A percentile compares a stretch with the other conserved stretches of the same genome.
These are phyloP conservation scores for Leccinum discolor DNA, from an alignment of 1,284 basidiomycete species.

Conservation along the genomic window DNA sequence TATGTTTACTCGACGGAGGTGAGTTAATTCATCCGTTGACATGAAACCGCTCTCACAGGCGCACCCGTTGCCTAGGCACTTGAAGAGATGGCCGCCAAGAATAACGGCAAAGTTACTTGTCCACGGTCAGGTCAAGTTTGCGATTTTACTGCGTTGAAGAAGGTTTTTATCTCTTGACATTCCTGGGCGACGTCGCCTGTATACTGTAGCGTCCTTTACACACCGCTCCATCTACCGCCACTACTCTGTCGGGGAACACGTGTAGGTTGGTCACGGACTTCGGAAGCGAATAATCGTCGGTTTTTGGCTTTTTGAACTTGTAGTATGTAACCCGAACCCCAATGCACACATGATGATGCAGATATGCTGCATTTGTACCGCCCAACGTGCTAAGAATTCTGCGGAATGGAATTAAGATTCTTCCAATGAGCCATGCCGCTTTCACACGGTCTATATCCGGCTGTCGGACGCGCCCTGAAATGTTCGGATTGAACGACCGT, in stretches of 20 bases:
- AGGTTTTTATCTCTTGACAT: conserved; percentile 81
- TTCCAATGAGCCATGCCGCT: conserved; percentile 5
- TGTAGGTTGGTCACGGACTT: conserved; percentile 12
- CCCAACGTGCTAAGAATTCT: conserved; percentile 17
- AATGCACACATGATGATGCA: conserved; percentile 7
- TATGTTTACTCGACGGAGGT: conserved; percentile 93
- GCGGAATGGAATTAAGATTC: conserved; percentile 29
- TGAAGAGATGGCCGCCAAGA: conserved; percentile 80
- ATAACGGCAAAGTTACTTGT: conserved; percentile 77
- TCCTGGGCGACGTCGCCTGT: neutral
- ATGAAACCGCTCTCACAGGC: conserved; percentile 9
- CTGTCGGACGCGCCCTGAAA: neutral
- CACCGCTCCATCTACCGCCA: neutral
- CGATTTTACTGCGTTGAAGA: conserved; percentile 69
- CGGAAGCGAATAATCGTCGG: conserved; percentile 27
- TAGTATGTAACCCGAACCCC: conserved; percentile 24
- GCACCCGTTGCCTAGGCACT: conserved; percentile 57
- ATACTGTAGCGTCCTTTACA: neutral
- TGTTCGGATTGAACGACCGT: neutral
- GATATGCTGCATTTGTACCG: conserved; percentile 15
- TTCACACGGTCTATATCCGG: conserved; percentile 15
- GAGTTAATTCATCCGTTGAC: conserved; percentile 25
- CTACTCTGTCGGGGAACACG: conserved; percentile 11
- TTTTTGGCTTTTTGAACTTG: conserved; percentile 15
- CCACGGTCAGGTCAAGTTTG: conserved; percentile 74